phyloP scores from a whole-genome alignment of 257 asterid genomes.

The Nicotiana otophora region DNA sequence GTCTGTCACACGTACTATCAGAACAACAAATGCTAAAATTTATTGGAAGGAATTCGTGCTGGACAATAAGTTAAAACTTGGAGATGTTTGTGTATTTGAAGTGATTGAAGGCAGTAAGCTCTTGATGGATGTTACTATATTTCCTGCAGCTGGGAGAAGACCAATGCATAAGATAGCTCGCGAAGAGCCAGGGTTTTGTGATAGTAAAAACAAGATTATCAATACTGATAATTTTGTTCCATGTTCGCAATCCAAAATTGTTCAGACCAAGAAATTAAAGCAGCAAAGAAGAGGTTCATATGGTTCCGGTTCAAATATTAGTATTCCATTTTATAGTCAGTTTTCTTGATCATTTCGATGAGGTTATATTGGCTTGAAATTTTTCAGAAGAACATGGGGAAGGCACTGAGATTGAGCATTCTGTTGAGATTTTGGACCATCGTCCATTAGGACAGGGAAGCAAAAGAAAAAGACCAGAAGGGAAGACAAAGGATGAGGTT shows the following conservation, averaged over 20 bases:
- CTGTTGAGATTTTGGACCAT: neutral
- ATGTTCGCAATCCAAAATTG: neutral
- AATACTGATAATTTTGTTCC: neutral
- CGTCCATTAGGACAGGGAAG: neutral
- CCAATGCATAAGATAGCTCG: neutral
- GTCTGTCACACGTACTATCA: neutral
- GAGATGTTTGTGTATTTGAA: constrained; percentile 4
- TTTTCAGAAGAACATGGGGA: neutral
- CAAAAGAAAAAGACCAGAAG: neutral
- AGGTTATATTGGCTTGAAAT: neutral
- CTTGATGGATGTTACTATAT: neutral
- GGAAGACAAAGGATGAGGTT: neutral
- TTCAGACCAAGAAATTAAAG: neutral
- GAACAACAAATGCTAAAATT: neutral
- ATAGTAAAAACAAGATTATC: neutral
- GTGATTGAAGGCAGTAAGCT: neutral
- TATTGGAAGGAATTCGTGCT: neutral
- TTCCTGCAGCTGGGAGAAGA: neutral
- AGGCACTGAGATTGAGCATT: neutral
- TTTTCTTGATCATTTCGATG: neutral
- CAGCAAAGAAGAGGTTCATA: neutral
- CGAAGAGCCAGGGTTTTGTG: neutral
- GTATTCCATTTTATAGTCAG: neutral
- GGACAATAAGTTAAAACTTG: neutral
- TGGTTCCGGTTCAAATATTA: neutral